Percentiles rank a stretch among this genome's conserved stretches.
phyloP scores from a whole-genome alignment of 768 basidiomycete species.

The Tephrocybe rancida region DNA sequence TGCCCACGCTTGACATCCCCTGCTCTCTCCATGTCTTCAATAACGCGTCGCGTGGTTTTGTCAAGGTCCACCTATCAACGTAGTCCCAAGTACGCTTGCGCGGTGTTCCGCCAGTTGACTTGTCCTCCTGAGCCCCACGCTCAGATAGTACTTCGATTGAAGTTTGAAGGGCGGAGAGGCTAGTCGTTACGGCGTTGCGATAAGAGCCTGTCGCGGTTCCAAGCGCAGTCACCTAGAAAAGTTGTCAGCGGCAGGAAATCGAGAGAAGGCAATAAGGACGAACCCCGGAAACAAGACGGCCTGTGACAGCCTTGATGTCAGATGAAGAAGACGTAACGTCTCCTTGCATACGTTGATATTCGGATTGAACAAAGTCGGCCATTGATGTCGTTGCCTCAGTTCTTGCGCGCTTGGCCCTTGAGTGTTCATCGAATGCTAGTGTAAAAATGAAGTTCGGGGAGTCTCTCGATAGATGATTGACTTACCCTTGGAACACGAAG shows the following conservation, averaged over 20 bases:
- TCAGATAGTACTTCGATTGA: conserved; percentile 54
- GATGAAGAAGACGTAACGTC: conserved; percentile 52
- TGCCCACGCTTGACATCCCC: conserved; percentile 25
- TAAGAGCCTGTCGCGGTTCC: conserved; percentile 44
- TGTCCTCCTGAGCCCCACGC: conserved; percentile 63
- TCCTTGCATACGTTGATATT: conserved; percentile 53
- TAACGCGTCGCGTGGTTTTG: conserved; percentile 61
- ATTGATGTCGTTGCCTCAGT: conserved; percentile 58
- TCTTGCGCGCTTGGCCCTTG: conserved; percentile 67
- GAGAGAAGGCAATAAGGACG: conserved; percentile 15
- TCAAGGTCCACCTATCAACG: conserved; percentile 72
- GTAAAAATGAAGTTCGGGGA: not conserved
- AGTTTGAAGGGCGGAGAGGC: conserved; percentile 51
- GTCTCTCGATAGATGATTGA: not conserved
- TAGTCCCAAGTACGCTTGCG: conserved; percentile 75
- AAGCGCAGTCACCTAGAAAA: conserved; percentile 42
- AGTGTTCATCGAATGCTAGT: conserved; percentile 62
- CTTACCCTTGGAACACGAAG: conserved; percentile 48
- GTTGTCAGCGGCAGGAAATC: not conserved
- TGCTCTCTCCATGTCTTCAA: conserved; percentile 52
- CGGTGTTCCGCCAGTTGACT: conserved; percentile 73
- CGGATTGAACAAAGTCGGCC: conserved; percentile 49
- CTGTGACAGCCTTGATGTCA: conserved; percentile 25
- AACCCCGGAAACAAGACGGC: conserved; percentile 55
- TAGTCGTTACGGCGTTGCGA: conserved; percentile 38